Evolutionary conservation across 1,284 basidiomycete genomes (phyloP), one percentile per base, ranked within the genome.

Genomic region (Ustilago loliicola): DNA sequence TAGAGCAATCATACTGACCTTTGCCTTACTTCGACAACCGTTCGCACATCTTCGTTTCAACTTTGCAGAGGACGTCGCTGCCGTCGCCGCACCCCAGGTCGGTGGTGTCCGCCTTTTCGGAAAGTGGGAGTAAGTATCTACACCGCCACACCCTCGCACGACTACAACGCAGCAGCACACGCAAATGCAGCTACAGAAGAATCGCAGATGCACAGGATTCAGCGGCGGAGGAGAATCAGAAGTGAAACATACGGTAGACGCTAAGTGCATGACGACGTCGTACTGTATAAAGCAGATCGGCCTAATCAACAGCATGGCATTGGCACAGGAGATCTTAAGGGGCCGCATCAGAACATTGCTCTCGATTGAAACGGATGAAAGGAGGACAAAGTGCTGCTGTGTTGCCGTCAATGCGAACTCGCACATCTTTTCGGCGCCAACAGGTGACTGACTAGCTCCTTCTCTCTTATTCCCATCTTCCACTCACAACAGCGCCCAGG

Each of bases 401-500:
- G 25, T 50, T 29, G 48, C n/a, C 11, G 2, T 27, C 48, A 19
- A 27, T 17, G 27, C 48, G 48, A 25, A 27, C 4, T 15, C n/a
- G 1, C 25, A 15, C 7, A 6, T 13, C 48, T 17, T 15, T 9
- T 6, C 25, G 7, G 17, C 29, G 4, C 3, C n/a, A 38, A 63
- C 54, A 38, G 55, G 23, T 38, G 38, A 66, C 67, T 75, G 64
- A 75, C 67, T 53, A 13, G 63, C 23, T 38, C 47, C 13, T 29
- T 13, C 17, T 32, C 21, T 36, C 21, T 21, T 8, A 45, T 38
- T 63, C 10, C 36, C 27, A 40, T 61, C 60, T 60, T 58, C 47
- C 58, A 55, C 58, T 36, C 62, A 23, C 57, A 32, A 71, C 79
- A 80, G 79, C 72, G 69, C 70, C 51, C 84, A 72, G 86, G 97